Conservation (phyloP, 225 moss, liverwort and hornwort species). For the Lunularia cruciata region DNA sequence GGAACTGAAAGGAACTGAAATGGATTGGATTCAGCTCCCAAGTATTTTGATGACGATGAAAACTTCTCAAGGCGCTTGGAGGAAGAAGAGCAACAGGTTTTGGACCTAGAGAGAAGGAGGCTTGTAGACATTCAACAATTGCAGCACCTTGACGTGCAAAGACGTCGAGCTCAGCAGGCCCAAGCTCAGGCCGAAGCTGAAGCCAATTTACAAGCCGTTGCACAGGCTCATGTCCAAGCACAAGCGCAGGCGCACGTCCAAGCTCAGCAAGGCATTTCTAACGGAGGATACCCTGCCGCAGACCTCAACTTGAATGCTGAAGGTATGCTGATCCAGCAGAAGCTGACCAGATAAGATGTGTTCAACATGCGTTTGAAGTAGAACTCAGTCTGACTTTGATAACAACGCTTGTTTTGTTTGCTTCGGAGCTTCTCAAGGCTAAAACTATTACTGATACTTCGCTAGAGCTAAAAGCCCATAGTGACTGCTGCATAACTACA, state of each 20-base stretch:
- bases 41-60: constrained; percentile 89
- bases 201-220: constrained; percentile 23
- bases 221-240: constrained; percentile 32
- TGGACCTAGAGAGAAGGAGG: constrained; percentile 39
- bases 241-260: constrained; percentile 41
- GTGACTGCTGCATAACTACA: too few species aligned
- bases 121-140: constrained; percentile 35
- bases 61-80: constrained; percentile 71
- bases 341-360: too few species aligned
- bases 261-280: constrained; percentile 34
- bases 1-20: too few species aligned
- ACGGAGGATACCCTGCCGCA: constrained; percentile 35
- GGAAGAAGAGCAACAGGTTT: constrained; percentile 59
- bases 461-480: too few species aligned
- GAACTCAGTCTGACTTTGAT: too few species aligned
- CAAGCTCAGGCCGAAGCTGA: constrained; percentile 38
- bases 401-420: too few species aligned
- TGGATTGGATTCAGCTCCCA: constrained; percentile 46
- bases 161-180: constrained; percentile 34
- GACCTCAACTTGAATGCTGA: constrained; percentile 34
- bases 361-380: too few species aligned
- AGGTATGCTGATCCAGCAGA: constrained; percentile 31
- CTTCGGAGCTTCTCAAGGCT: too few species aligned
- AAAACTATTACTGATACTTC: too few species aligned
- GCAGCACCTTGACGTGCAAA: constrained; percentile 36